Conservation (phyloP, 441 rosid genomes). For the Hura crepitans region DNA sequence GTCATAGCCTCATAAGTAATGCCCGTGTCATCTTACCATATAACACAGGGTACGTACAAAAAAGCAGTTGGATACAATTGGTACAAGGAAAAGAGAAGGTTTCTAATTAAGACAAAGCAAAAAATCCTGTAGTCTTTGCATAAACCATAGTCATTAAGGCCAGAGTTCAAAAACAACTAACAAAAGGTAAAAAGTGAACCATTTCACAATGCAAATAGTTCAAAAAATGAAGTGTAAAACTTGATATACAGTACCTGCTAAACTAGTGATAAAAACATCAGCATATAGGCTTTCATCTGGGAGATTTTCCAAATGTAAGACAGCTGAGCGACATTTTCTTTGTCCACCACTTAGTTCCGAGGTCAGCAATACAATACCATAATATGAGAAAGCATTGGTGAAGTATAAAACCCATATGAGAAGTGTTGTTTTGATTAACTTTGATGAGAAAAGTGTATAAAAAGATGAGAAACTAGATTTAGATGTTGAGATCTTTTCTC, state of each 20-base stretch:
- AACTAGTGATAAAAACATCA: constrained; percentile 48
- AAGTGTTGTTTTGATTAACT: constrained; percentile 38
- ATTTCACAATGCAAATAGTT: background rate
- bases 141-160: too few species aligned
- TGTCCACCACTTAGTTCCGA: constrained; percentile 41
- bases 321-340: constrained; percentile 28
- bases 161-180: background rate
- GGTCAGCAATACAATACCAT: constrained; percentile 50
- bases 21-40: too few species aligned
- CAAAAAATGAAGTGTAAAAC: background rate
- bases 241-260: constrained; percentile 38
- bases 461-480: constrained; percentile 36
- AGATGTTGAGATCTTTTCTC: background rate
- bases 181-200: background rate
- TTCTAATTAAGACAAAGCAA: too few species aligned
- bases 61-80: too few species aligned
- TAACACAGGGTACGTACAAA: too few species aligned
- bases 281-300: constrained; percentile 30
- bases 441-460: constrained; percentile 44
- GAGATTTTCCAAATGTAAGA: constrained; percentile 5
- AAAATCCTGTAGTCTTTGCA: too few species aligned
- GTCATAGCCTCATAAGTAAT: too few species aligned
- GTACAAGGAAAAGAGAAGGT: too few species aligned
- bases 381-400: constrained; percentile 49
- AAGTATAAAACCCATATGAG: constrained; percentile 48